Evolutionary conservation across 225 moss, liverwort and hornwort genomes (phyloP).

Genomic region (Physcomitrium patens): DNA sequence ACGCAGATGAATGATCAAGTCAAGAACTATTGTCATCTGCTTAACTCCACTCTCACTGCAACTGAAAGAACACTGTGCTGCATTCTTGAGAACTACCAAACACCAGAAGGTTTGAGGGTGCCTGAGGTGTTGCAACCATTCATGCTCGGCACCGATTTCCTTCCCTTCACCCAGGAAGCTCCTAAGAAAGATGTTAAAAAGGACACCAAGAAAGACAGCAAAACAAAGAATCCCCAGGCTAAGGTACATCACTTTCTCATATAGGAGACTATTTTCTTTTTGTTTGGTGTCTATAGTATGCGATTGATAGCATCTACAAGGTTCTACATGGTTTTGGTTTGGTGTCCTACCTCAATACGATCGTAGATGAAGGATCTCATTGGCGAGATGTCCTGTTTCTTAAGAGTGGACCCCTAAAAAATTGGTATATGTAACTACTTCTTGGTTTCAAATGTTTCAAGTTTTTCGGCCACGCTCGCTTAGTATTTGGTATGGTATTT

Average conservation of each 20-base stretch:
- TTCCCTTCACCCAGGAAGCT: slow-evolving; percentile 56
- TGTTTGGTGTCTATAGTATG: neutral
- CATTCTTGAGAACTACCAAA: slow-evolving; percentile 90
- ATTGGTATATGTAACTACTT: neutral
- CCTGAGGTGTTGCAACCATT: slow-evolving; percentile 77
- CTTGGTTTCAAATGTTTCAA: neutral
- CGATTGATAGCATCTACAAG: too few species aligned
- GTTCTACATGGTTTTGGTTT: too few species aligned
- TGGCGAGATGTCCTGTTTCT: too few species aligned
- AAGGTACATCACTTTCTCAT: slow-evolving; percentile 32
- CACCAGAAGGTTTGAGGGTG: slow-evolving; percentile 69
- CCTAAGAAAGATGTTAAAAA: slow-evolving; percentile 58
- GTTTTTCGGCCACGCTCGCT: neutral
- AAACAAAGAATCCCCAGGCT: slow-evolving; percentile 47
- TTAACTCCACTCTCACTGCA: slow-evolving; percentile 86
- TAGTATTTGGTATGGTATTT: slow-evolving; percentile 23
- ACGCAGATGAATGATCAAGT: slow-evolving; percentile 70
- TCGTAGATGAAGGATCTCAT: too few species aligned
- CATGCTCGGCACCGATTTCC: slow-evolving; percentile 71
- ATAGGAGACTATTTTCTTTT: neutral
- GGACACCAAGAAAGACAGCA: slow-evolving; percentile 38
- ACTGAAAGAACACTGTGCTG: slow-evolving; percentile 89
- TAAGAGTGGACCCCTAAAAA: neutral
- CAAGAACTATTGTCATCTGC: slow-evolving; percentile 76
- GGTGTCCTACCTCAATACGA: too few species aligned